Evolutionary conservation across 1,284 basidiomycete species (phyloP).

Genomic region (Thecaphora frezii): DNA sequence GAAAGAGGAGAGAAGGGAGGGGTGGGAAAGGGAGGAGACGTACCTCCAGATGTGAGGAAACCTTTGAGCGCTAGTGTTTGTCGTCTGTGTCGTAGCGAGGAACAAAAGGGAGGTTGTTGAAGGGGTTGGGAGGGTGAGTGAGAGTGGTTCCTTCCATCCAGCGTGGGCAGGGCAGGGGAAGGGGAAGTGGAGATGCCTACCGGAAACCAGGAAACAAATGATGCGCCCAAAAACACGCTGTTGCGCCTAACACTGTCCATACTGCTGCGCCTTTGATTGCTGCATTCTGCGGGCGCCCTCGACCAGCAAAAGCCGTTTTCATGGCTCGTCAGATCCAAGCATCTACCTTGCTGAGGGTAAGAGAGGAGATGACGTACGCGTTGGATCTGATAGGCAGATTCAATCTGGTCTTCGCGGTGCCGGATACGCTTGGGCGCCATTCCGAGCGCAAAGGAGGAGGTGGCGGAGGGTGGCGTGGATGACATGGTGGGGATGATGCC

Average conservation of each 20-base stretch:
- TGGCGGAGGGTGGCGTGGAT: neutral
- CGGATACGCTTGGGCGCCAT: conserved; percentile 32
- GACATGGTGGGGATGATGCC: too few species aligned
- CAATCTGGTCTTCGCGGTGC: conserved; percentile 45
- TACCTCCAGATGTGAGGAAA: conserved; percentile 39
- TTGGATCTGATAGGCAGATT: conserved; percentile 47
- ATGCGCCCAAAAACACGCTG: conserved; percentile 39
- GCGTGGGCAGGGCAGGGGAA: conserved; percentile 1
- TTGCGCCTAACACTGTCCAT: conserved; percentile 39
- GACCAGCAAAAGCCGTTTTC: too few species aligned
- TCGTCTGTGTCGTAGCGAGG: neutral
- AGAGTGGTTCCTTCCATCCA: too few species aligned
- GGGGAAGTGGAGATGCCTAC: too few species aligned
- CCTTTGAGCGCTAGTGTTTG: conserved; percentile 52
- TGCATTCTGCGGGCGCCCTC: conserved; percentile 34
- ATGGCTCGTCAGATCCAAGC: too few species aligned
- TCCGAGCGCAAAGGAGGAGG: conserved; percentile 15
- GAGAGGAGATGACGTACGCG: conserved; percentile 20
- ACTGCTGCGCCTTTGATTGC: conserved; percentile 41
- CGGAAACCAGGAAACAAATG: conserved; percentile 49
- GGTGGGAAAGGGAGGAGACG: neutral
- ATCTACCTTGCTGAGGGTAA: too few species aligned
- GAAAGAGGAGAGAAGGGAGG: neutral
- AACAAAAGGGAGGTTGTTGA: too few species aligned
- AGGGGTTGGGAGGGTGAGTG: neutral